Conservation (phyloP, 371 early-diverging fungal genomes). For the Circinella minor region DNA sequence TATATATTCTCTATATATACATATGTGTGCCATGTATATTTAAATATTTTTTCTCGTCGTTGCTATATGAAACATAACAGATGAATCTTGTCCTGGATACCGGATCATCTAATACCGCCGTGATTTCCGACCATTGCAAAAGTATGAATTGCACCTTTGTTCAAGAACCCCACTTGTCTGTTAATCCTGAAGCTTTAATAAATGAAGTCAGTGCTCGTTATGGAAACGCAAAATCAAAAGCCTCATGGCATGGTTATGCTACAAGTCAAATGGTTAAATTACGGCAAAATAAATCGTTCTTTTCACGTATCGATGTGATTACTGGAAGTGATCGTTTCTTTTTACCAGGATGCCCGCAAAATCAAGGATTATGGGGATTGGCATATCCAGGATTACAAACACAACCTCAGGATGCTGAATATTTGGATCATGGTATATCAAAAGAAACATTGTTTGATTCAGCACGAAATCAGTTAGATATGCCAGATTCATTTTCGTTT, state of each 20-base stretch:
- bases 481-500: constrained; percentile 18
- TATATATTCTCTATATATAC: too few relatives aligned
- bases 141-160: constrained; percentile 13
- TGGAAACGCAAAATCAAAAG: constrained; percentile 18
- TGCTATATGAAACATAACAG: background rate
- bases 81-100: constrained; percentile 23
- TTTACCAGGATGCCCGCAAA: constrained; percentile 19
- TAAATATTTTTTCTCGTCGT: too few relatives aligned
- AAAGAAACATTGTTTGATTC: constrained; percentile 19
- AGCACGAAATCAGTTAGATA: constrained; percentile 5
- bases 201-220: constrained; percentile 20
- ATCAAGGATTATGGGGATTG: constrained; percentile 25
- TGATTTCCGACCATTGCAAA: constrained; percentile 20
- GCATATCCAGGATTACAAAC: constrained; percentile 25
- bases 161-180: constrained; percentile 15
- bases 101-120: constrained; percentile 27
- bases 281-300: background rate
- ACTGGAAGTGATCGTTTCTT: constrained; percentile 11
- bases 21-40: too few relatives aligned
- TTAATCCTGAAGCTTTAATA: background rate
- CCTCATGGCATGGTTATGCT: constrained; percentile 24
- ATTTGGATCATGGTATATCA: constrained; percentile 9
- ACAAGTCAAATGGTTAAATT: constrained; percentile 13
- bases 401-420: background rate
- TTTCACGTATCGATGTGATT: constrained; percentile 23